Conservation (phyloP, 1,284 basidiomycete genomes). For the Ustilago tritici region DNA sequence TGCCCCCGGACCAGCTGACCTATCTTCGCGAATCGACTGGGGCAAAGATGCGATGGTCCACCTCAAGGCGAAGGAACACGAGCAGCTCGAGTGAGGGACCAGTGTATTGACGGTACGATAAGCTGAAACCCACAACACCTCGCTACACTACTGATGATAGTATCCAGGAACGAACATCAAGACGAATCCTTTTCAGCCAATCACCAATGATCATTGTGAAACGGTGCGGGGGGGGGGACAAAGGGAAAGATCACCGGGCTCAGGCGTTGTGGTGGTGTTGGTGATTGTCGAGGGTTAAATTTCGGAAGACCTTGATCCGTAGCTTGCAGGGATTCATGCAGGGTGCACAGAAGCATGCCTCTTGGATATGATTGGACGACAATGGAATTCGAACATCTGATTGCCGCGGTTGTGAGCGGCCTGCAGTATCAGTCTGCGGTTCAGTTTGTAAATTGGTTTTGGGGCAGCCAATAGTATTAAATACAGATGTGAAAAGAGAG, state of each 20-base stretch:
- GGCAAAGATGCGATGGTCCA: not conserved
- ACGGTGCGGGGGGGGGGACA: not conserved
- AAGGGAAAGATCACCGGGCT: not conserved
- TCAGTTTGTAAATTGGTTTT: not conserved
- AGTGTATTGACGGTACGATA: not conserved
- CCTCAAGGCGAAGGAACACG: not conserved
- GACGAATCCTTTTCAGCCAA: too few relatives aligned
- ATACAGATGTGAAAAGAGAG: not conserved
- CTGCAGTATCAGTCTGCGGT: conserved; percentile 3
- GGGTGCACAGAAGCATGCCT: not conserved
- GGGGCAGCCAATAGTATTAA: not conserved
- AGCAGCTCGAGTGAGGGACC: too few relatives aligned
- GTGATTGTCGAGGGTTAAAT: not conserved
- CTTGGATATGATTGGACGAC: conserved; percentile 4
- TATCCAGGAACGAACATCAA: not conserved
- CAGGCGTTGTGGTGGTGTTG: not conserved
- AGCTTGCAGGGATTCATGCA: conserved; percentile 12
- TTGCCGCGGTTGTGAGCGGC: conserved; percentile 10
- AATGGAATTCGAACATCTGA: not conserved
- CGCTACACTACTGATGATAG: not conserved
- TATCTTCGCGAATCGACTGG: not conserved
- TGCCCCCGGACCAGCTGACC: not conserved
- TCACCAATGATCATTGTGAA: conserved; percentile 2
- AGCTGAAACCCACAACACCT: not conserved
- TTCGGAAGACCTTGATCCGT: conserved; percentile 18